phyloP scores from a whole-genome alignment of 1,284 basidiomycete genomes.

The Blastosporella zonata region DNA sequence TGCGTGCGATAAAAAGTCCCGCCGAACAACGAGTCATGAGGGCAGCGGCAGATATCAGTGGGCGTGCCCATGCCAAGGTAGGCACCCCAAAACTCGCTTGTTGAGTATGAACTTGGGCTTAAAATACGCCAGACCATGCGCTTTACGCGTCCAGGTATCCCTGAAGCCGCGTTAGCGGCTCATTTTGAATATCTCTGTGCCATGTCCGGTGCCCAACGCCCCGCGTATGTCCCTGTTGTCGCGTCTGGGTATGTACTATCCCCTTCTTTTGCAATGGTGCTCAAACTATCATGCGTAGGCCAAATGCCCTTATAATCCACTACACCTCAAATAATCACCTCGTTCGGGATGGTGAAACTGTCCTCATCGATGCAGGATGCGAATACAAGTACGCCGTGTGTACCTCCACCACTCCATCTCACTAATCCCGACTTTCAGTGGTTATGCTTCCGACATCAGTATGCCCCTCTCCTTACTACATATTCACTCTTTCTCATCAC shows the following conservation, averaged over 20 bases:
- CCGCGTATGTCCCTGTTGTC: conserved; percentile 93
- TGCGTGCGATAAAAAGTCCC: conserved; percentile 70
- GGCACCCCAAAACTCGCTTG: background rate
- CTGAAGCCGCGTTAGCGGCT: conserved; percentile 76
- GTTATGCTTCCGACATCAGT: conserved; percentile 97
- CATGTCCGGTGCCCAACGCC: conserved; percentile 75
- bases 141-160: conserved; percentile 67
- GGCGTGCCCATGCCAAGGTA: conserved; percentile 75
- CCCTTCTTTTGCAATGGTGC: conserved; percentile 1
- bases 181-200: conserved; percentile 88
- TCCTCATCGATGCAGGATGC: conserved; percentile 88
- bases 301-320: conserved; percentile 87
- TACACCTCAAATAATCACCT: conserved; percentile 89
- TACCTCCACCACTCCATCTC: background rate
- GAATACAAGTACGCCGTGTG: conserved; percentile 70
- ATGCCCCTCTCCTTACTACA: conserved; percentile 23
- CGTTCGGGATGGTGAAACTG: conserved; percentile 69
- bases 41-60: conserved; percentile 74
- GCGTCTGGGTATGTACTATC: conserved; percentile 76
- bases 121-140: conserved; percentile 67
- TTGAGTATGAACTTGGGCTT: background rate
- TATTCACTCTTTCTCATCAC: conserved; percentile 11
- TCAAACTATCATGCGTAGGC: conserved; percentile 36
- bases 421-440: conserved; percentile 42
- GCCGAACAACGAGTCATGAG: conserved; percentile 72